Conservation (phyloP, 305 asterid species). For the Ruellia speciosa region DNA sequence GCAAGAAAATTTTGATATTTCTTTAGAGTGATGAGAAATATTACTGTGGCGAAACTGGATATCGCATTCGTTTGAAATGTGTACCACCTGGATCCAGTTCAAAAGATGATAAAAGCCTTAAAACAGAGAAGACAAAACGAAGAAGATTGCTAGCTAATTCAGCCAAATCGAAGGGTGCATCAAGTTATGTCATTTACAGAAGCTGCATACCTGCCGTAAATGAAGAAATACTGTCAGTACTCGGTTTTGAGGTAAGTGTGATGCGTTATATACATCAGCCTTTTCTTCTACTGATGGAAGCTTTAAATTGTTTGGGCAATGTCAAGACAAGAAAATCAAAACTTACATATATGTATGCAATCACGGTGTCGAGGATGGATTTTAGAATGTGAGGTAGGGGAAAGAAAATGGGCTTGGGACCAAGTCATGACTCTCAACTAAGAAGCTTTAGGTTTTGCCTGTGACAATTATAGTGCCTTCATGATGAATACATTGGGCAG, state of each 20-base stretch:
- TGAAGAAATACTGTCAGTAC: slow-evolving; percentile 77
- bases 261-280: slow-evolving; percentile 1
- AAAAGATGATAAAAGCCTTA: slow-evolving; percentile 32
- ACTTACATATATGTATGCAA: background rate
- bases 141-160: slow-evolving; percentile 49
- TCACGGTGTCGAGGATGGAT: no score
- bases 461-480: background rate
- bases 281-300: background rate
- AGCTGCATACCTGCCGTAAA: slow-evolving; percentile 84
- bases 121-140: slow-evolving; percentile 32
- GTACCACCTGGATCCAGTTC: slow-evolving; percentile 35
- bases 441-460: no score
- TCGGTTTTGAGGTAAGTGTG: slow-evolving; percentile 75
- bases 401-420: no score
- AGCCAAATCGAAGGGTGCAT: slow-evolving; percentile 35
- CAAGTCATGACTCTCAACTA: no score
- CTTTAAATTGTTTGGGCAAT: background rate
- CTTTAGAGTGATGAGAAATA: slow-evolving; percentile 64
- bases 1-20: slow-evolving; percentile 16
- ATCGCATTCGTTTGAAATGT: slow-evolving; percentile 88
- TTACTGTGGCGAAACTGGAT: slow-evolving; percentile 89
- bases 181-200: slow-evolving; percentile 60
- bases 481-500: no score
- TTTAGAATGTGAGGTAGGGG: background rate
- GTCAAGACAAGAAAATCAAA: background rate